Evolutionary conservation across 495 filamentous ascomycete genomes (phyloP).

Genomic region (Schizothecium vesticola): DNA sequence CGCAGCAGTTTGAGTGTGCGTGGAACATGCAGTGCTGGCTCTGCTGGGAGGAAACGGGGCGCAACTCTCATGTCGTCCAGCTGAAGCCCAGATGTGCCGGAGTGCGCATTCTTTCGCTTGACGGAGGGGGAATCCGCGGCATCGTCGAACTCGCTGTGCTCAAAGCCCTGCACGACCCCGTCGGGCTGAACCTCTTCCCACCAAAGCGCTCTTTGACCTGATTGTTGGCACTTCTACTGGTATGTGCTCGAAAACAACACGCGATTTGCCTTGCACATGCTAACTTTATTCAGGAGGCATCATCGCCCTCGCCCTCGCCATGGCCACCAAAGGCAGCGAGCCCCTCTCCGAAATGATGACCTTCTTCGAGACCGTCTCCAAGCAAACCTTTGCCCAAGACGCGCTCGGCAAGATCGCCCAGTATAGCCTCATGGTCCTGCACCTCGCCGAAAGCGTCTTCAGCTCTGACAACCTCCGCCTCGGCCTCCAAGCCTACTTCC

Average conservation of each 20-base stretch:
- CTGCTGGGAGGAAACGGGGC: not conserved
- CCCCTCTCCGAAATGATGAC: not conserved
- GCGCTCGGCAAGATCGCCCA: not conserved
- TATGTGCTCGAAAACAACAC: not conserved
- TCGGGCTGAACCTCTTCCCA: not conserved
- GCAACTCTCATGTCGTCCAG: not conserved
- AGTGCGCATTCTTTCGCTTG: not conserved
- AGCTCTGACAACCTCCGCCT: too few species aligned
- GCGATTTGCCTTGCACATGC: not conserved
- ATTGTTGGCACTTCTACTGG: conserved; percentile 9
- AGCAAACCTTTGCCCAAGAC: not conserved
- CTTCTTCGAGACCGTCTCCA: not conserved
- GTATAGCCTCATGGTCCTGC: not conserved
- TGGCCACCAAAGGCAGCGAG: not conserved
- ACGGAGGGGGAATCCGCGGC: conserved; percentile 7
- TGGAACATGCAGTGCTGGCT: not conserved
- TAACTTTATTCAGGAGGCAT: not conserved
- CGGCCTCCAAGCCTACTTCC: not conserved
- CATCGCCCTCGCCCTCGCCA: not conserved
- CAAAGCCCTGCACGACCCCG: not conserved
- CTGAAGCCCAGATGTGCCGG: conserved; percentile 6
- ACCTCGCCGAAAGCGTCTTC: not conserved
- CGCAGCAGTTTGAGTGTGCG: not conserved
- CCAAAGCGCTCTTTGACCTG: conserved; percentile 1
- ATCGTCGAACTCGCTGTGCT: conserved; percentile 2